Percentiles rank a stretch among this genome's conserved stretches.
Conservation (phyloP, 1,139 yeast genomes). For the Magnusiomyces clavatus region DNA sequence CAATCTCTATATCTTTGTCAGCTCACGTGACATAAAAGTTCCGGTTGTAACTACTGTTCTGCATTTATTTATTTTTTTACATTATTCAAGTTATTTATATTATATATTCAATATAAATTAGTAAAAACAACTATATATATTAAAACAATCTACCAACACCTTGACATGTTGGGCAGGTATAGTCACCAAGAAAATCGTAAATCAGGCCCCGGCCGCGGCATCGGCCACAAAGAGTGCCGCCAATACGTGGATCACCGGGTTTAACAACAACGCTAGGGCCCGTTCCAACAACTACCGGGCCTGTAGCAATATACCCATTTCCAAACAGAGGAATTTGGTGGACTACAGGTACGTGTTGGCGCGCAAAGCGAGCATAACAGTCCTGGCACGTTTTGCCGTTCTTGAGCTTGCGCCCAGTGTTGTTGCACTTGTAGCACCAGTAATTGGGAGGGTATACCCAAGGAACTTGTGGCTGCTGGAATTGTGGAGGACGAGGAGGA, state of each 20-base stretch:
- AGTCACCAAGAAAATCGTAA: conserved; percentile 27
- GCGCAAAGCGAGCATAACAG: conserved; percentile 65
- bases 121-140: background rate
- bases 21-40: no score
- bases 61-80: no score
- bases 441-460: conserved; percentile 60
- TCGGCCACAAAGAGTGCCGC: conserved; percentile 70
- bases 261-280: conserved; percentile 5
- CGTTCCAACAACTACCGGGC: background rate
- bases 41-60: no score
- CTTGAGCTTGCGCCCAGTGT: conserved; percentile 62
- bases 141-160: conserved; percentile 53
- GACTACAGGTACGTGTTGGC: conserved; percentile 16
- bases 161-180: conserved; percentile 39
- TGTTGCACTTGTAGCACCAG: conserved; percentile 62
- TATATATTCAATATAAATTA: background rate
- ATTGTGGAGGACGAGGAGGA: conserved; percentile 5
- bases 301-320: conserved; percentile 13
- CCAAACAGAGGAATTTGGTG: conserved; percentile 4
- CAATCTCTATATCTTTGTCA: no score
- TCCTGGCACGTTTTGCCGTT: conserved; percentile 61
- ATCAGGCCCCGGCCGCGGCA: conserved; percentile 68
- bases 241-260: conserved; percentile 77
- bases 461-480: conserved; percentile 39
- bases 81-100: no score